Percentiles rank a stretch among this genome's conserved stretches.
Evolutionary conservation across 495 filamentous ascomycete genomes (phyloP).

Genomic region (Hyphodiscus hymeniophilus): DNA sequence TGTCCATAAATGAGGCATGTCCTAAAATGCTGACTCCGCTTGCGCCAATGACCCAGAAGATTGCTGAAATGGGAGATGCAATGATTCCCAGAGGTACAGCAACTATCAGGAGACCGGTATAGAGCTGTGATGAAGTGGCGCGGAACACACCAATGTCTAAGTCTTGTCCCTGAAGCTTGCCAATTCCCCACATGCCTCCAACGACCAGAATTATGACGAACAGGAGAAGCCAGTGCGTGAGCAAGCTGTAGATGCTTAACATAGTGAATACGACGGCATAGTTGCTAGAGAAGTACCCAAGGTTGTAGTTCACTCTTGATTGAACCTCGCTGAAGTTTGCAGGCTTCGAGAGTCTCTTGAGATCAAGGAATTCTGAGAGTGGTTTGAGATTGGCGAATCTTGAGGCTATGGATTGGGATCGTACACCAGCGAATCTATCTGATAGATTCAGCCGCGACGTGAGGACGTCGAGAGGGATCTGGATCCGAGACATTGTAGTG

Average conservation of each 20-base stretch:
- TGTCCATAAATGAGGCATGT: slow-evolving; percentile 94
- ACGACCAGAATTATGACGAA: slow-evolving; percentile 87
- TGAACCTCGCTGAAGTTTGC: slow-evolving; percentile 84
- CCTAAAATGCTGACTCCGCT: slow-evolving; percentile 85
- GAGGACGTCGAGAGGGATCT: slow-evolving; percentile 83
- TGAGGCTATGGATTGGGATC: slow-evolving; percentile 63
- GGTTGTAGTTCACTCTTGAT: slow-evolving; percentile 93
- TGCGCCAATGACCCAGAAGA: slow-evolving; percentile 93
- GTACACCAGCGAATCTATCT: slow-evolving; percentile 63
- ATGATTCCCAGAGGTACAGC: slow-evolving; percentile 75
- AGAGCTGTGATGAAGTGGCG: slow-evolving; percentile 88
- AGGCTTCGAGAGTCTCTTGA: slow-evolving; percentile 93
- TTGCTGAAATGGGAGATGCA: slow-evolving; percentile 70
- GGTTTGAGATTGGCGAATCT: slow-evolving; percentile 92
- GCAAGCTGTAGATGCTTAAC: slow-evolving; percentile 88
- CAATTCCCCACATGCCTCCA: slow-evolving; percentile 81
- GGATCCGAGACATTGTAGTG: slow-evolving; percentile 70
- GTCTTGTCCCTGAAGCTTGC: slow-evolving; percentile 78
- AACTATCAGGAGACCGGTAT: slow-evolving; percentile 76
- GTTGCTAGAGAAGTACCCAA: slow-evolving; percentile 96
- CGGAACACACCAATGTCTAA: slow-evolving; percentile 74
- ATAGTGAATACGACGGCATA: slow-evolving; percentile 90
- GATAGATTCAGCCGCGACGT: slow-evolving; percentile 83
- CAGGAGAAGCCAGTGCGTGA: slow-evolving; percentile 74
- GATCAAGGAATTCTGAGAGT: slow-evolving; percentile 85